Percentiles rank a stretch among this genome's conserved stretches.
Evolutionary conservation across 805 yeast genomes (phyloP).

Genomic region (Nakazawaea peltata): DNA sequence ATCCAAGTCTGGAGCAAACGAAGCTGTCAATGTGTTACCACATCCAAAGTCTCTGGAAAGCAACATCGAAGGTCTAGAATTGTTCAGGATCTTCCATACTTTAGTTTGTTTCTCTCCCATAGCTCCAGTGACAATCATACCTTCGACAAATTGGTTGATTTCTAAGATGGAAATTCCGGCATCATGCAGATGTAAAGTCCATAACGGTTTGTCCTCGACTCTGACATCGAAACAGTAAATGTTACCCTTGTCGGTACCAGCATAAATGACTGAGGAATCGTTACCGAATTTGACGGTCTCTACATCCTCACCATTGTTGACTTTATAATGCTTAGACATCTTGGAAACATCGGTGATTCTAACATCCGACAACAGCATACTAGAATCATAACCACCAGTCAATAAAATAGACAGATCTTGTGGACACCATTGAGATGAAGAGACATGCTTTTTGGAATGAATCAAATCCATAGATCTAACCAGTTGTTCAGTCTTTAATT

Average conservation of each 20-base stretch:
- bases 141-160: constrained; percentile 57
- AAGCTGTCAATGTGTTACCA: constrained; percentile 79
- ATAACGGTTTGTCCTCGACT: constrained; percentile 56
- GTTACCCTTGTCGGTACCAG: constrained; percentile 89
- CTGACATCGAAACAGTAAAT: constrained; percentile 86
- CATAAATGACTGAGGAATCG: constrained; percentile 51
- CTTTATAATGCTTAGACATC: constrained; percentile 58
- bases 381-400: constrained; percentile 92
- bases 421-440: constrained; percentile 81
- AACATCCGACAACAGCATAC: constrained; percentile 76
- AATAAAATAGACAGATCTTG: constrained; percentile 59
- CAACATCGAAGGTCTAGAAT: constrained; percentile 72
- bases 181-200: constrained; percentile 98
- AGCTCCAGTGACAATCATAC: constrained; percentile 78
- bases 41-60: constrained; percentile 87
- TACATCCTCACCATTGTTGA: constrained; percentile 60
- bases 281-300: constrained; percentile 71
- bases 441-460: constrained; percentile 76
- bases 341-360: constrained; percentile 55
- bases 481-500: constrained; percentile 63
- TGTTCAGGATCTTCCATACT: constrained; percentile 69
- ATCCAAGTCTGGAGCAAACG: constrained; percentile 83
- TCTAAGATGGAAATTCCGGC: constrained; percentile 82
- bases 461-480: constrained; percentile 67
- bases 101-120: constrained; percentile 85